Conservation (phyloP, 2,329 filamentous ascomycete species). For the Thelonectria blattea region DNA sequence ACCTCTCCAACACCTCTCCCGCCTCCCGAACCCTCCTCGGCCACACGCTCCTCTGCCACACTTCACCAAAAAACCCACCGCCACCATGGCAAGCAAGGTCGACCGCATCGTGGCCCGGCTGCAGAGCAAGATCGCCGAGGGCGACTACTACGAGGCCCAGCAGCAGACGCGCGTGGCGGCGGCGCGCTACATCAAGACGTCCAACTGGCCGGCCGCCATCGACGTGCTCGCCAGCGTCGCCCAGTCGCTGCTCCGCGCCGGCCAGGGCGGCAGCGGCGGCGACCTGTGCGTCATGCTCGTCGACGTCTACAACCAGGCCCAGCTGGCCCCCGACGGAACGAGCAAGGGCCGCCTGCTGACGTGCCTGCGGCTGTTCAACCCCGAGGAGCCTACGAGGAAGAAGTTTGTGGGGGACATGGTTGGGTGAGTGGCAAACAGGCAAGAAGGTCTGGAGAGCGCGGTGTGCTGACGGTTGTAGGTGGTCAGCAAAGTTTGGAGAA, state of each 20-base stretch:
- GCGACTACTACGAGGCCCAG: constrained; percentile 96
- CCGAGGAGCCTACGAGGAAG: constrained; percentile 88
- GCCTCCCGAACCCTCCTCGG: not conserved
- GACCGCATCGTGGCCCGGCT: constrained; percentile 66
- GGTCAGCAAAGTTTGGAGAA: constrained; percentile 85
- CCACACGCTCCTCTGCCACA: not conserved
- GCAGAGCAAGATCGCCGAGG: constrained; percentile 86
- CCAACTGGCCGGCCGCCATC: constrained; percentile 83
- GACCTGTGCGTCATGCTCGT: constrained; percentile 87
- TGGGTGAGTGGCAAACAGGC: constrained; percentile 58
- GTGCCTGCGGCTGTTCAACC: constrained; percentile 79
- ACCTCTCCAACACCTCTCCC: not conserved
- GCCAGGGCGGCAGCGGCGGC: constrained; percentile 91
- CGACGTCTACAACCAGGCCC: constrained; percentile 89
- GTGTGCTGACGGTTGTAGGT: constrained; percentile 50
- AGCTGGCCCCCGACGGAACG: constrained; percentile 75
- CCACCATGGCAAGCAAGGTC: constrained; percentile 49
- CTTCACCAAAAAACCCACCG: not conserved
- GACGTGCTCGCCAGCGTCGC: constrained; percentile 87
- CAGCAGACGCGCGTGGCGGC: constrained; percentile 97
- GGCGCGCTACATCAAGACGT: constrained; percentile 87
- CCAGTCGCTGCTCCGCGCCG: constrained; percentile 83
- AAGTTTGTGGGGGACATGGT: constrained; percentile 89
- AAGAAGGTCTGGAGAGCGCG: not conserved
- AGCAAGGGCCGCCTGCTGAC: constrained; percentile 79